Evolutionary conservation across 2,329 filamentous ascomycete species (phyloP), one percentile per base, ranked within the genome.

Genomic region (Huntiella moniliformis): DNA sequence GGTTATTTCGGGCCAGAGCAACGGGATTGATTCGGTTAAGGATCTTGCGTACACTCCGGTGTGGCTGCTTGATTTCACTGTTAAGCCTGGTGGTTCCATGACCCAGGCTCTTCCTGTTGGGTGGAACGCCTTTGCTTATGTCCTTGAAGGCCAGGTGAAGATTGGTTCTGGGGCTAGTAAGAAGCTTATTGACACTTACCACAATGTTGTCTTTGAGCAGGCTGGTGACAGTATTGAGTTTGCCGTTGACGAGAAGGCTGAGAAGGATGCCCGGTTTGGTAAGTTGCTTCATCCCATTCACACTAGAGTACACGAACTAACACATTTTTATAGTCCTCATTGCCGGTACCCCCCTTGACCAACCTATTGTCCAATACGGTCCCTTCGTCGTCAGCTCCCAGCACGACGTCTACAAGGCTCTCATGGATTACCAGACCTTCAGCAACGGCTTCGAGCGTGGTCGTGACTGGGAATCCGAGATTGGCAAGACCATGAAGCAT

Each of bases 21-120:
- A 86, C 56, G 87, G 84, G 38, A 74, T 91, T 44, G 87, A 95
- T 57, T 85, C 79, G 11, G 74, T 94, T 45, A 77, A 88, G 58
- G 87, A 96, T 57, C 67, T 96, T 38, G 87, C 88, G 11, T 95
- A 96, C 62, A 96, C 88, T 1, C 91, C 91, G 0, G 86, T 96
- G n/a, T 96, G 88, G 88, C 70, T 94, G 51, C 68, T 96, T 38
- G 88, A 96, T 58, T 67, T 95, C 44, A 77, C 73, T 15, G 73
- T 96, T 45, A 65, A 75, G 55, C 86, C 87, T 0, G 88, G 88
- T 45, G 86, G 83, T 40, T 74, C 68, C 49, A 67, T 96, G 53
- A 69, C 67, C 16, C 88, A 96, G 64, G 61, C 73, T 4, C 58
- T 96, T 2, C 88, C 88, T 0, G 63, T 68, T 51, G 79, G 77